phyloP scores from a whole-genome alignment of 345 rosid species.

The Eucalyptus marginata region DNA sequence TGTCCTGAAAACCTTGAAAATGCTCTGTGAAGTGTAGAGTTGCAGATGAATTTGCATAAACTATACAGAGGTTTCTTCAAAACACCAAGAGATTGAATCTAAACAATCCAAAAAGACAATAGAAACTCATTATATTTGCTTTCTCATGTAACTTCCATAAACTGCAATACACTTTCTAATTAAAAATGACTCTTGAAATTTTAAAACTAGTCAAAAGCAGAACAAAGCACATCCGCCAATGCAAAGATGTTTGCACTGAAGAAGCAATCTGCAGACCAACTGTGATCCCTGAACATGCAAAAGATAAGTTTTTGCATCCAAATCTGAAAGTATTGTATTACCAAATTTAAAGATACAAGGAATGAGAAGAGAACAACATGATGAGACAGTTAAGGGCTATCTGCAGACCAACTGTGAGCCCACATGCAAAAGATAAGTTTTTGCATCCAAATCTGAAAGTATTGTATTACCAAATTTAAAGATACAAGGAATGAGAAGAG shows the following conservation, averaged over 20 bases:
- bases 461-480: background rate
- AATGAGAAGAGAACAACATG: background rate
- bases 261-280: background rate
- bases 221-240: background rate
- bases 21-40: background rate
- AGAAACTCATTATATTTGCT: background rate
- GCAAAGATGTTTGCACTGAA: background rate
- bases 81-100: background rate
- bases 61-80: background rate
- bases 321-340: background rate
- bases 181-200: background rate
- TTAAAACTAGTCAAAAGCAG: background rate
- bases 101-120: background rate
- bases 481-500: background rate
- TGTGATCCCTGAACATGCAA: background rate
- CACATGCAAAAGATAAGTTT: background rate
- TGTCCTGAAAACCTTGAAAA: background rate
- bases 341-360: background rate
- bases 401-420: background rate
- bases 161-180: background rate
- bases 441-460: background rate
- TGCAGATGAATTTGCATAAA: background rate
- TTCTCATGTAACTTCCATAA: background rate
- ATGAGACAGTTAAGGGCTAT: background rate
- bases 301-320: background rate